Percentiles rank a stretch among this genome's conserved stretches.
phyloP scores from a whole-genome alignment of 495 filamentous ascomycete species.

The Talaromyces adpressus region DNA sequence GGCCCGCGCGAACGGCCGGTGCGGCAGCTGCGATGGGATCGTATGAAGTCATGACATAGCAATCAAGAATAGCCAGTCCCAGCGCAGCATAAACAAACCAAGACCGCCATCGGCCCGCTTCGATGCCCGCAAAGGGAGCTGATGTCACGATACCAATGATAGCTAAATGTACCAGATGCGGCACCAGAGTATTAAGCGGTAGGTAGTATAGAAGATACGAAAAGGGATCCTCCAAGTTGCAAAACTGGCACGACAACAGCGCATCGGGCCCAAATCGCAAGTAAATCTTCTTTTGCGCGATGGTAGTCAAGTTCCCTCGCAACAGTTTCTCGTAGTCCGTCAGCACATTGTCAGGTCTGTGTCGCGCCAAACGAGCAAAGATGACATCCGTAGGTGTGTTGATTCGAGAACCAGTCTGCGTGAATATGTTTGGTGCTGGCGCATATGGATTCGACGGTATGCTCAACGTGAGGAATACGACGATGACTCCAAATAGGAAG shows the following conservation, averaged over 20 bases:
- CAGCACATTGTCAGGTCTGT: constrained; percentile 48
- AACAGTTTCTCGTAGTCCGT: constrained; percentile 58
- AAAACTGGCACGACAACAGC: constrained; percentile 71
- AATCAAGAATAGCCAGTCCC: constrained; percentile 54
- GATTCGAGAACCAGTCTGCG: constrained; percentile 66
- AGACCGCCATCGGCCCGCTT: constrained; percentile 61
- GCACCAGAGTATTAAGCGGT: constrained; percentile 57
- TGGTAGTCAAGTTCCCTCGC: constrained; percentile 56
- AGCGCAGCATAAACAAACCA: constrained; percentile 57
- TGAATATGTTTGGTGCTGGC: constrained; percentile 68
- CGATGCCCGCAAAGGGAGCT: constrained; percentile 42
- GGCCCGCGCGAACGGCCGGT: constrained; percentile 27
- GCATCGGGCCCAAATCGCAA: constrained; percentile 70
- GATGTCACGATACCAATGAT: constrained; percentile 60
- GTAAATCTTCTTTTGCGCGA: constrained; percentile 72
- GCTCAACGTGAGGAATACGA: constrained; percentile 53
- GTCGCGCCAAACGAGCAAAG: constrained; percentile 64
- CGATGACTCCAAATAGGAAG: constrained; percentile 51
- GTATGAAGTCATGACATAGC: constrained; percentile 54
- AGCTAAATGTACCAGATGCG: constrained; percentile 70
- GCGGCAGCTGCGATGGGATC: constrained; percentile 49
- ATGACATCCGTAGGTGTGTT: constrained; percentile 80
- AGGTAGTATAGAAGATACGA: constrained; percentile 78
- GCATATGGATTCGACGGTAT: constrained; percentile 62
- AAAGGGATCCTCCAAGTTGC: constrained; percentile 61